Evolutionary conservation across 345 rosid species (phyloP).

Genomic region (Nasturtium officinale): DNA sequence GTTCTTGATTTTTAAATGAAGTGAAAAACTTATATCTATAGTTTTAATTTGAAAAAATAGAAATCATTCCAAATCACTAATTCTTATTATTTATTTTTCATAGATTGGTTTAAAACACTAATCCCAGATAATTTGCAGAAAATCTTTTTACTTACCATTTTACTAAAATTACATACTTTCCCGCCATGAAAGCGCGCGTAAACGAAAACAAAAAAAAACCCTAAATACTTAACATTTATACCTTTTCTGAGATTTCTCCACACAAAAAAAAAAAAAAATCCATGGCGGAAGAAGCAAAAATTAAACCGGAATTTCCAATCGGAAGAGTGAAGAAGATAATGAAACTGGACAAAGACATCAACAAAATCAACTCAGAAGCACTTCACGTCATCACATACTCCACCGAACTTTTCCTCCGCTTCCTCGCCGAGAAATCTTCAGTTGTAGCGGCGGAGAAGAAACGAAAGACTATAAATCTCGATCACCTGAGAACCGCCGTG

Average conservation of each 20-base stretch:
- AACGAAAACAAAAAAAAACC: neutral
- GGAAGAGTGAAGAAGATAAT: constrained; percentile 79
- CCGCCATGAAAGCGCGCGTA: constrained; percentile 14
- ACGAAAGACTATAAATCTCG: constrained; percentile 68
- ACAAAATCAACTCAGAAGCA: constrained; percentile 85
- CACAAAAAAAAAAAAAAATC: constrained; percentile 21
- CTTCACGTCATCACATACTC: constrained; percentile 63
- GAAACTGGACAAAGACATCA: constrained; percentile 86
- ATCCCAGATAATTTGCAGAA: no score
- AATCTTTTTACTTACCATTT: no score
- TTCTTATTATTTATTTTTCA: no score
- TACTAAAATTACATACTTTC: neutral
- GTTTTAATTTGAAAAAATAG: no score
- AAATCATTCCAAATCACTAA: no score
- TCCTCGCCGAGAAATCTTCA: constrained; percentile 71
- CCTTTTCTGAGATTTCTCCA: neutral
- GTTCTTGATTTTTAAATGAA: no score
- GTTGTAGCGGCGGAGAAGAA: constrained; percentile 64
- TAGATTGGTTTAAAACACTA: no score
- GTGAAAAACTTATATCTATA: no score
- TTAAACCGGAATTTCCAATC: constrained; percentile 58
- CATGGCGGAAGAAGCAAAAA: constrained; percentile 69
- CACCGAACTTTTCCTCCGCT: constrained; percentile 67
- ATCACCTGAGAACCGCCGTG: constrained; percentile 65
- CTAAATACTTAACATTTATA: neutral